Conservation (phyloP, 2,329 filamentous ascomycete species). For the Phaeosphaeria sp. region DNA sequence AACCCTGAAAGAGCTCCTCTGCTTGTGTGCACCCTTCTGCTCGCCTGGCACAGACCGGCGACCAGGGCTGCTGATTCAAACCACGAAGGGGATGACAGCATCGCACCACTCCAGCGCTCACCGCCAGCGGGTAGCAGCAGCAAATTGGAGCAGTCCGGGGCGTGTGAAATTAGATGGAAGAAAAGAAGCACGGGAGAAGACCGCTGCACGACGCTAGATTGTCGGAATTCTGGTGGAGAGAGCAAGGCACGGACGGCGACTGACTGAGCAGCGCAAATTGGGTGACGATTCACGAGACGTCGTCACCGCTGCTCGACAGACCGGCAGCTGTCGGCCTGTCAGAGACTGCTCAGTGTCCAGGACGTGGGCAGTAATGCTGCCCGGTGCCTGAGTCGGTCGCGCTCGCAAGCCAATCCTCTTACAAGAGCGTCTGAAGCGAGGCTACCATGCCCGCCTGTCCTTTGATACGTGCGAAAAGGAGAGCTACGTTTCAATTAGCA, state of each 20-base stretch:
- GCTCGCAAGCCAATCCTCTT: conserved; percentile 32
- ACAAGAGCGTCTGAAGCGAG: conserved; percentile 21
- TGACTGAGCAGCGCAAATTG: conserved; percentile 38
- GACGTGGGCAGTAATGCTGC: conserved; percentile 27
- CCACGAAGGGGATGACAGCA: conserved; percentile 23
- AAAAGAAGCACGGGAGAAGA: conserved; percentile 50
- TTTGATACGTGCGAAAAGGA: conserved; percentile 32
- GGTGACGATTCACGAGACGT: conserved; percentile 21
- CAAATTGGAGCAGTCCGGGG: conserved; percentile 28
- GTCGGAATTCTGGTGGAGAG: conserved; percentile 24
- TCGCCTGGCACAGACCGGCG: conserved; percentile 11
- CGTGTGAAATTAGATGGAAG: conserved; percentile 43
- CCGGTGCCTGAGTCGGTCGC: conserved; percentile 44
- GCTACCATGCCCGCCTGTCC: conserved; percentile 31
- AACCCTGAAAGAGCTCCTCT: not conserved
- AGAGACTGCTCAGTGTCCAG: conserved; percentile 33
- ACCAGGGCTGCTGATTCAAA: conserved; percentile 14
- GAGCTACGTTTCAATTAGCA: conserved; percentile 38
- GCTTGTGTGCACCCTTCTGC: conserved; percentile 22
- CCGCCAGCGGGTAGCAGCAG: conserved; percentile 33
- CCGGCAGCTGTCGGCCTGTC: conserved; percentile 35
- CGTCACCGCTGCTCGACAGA: conserved; percentile 18
- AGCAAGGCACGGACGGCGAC: conserved; percentile 23
- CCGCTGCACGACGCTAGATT: conserved; percentile 35
- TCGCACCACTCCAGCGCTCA: conserved; percentile 33